Conservation (phyloP, 1,284 basidiomycete species). For the Microstroma glucosiphilum region DNA sequence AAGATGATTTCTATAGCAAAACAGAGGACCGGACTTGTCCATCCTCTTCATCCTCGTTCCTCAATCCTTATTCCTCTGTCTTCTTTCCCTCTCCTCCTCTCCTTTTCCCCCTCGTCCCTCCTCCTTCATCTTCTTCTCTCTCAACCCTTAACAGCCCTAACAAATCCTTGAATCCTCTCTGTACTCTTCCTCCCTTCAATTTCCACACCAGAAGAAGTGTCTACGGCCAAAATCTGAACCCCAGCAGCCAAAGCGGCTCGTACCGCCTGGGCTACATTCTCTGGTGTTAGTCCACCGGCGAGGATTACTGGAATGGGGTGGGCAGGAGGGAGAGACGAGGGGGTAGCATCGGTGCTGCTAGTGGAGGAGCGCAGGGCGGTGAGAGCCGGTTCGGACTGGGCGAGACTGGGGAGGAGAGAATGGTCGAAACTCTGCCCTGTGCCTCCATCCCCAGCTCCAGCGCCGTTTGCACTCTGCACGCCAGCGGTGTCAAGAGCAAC, state of each 20-base stretch:
- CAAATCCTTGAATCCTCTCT: slow-evolving; percentile 32
- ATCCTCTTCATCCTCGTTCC: too few relatives aligned
- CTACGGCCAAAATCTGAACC: slow-evolving; percentile 24
- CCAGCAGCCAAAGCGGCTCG: slow-evolving; percentile 16
- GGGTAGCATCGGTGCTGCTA: background rate
- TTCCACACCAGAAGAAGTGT: slow-evolving; percentile 47
- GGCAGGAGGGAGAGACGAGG: background rate
- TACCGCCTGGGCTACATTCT: slow-evolving; percentile 38
- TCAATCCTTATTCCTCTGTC: too few relatives aligned
- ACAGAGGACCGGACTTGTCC: too few relatives aligned
- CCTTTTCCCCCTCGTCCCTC: too few relatives aligned
- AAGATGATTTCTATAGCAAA: too few relatives aligned
- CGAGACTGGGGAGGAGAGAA: slow-evolving; percentile 5
- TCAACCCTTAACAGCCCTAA: slow-evolving; percentile 6
- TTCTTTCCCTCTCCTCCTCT: too few relatives aligned
- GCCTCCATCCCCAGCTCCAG: slow-evolving; percentile 27
- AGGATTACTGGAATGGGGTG: slow-evolving; percentile 29
- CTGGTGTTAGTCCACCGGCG: slow-evolving; percentile 40
- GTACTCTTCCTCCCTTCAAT: slow-evolving; percentile 34
- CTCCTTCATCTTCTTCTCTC: too few relatives aligned
- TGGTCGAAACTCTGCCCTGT: slow-evolving; percentile 33
- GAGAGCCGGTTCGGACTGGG: slow-evolving; percentile 4
- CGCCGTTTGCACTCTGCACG: slow-evolving; percentile 12
- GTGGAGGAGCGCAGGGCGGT: background rate
- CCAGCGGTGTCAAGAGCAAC: slow-evolving; percentile 40